These are phyloP conservation scores for Pichia pseudocactophila DNA, from an alignment of 805 yeast species.

Conservation along the genomic window DNA sequence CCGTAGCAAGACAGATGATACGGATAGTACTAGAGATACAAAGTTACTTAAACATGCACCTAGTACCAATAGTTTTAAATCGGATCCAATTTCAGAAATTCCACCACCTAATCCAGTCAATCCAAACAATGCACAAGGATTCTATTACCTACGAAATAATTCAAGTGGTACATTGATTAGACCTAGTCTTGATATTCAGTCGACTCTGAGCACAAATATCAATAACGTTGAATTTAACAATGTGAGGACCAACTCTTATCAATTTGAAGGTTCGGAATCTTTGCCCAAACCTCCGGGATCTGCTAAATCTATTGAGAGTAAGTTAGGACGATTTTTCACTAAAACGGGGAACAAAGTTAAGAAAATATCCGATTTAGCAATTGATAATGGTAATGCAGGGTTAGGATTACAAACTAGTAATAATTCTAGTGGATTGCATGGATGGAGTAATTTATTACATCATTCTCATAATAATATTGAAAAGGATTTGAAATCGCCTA, in stretches of 20 bases:
- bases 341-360: conserved; percentile 8
- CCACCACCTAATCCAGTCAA: conserved; percentile 2
- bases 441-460: background rate
- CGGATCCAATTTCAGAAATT: background rate
- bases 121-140: background rate
- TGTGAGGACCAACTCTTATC: conserved; percentile 15
- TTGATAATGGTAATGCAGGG: conserved; percentile 1
- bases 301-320: conserved; percentile 5
- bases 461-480: conserved; percentile 2
- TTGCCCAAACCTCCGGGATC: conserved; percentile 6
- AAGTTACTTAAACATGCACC: background rate
- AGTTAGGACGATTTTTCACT: conserved; percentile 3
- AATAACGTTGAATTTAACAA: conserved; percentile 29
- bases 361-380: conserved; percentile 7
- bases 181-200: background rate
- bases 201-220: background rate
- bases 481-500: conserved; percentile 24
- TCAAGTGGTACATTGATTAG: conserved; percentile 18
- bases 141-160: conserved; percentile 7
- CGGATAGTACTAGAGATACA: background rate
- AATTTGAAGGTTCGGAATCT: conserved; percentile 1
- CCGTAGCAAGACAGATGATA: background rate
- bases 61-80: background rate
- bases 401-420: conserved; percentile 2
- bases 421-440: background rate